These are phyloP conservation scores for Tylopilus balloui DNA, from an alignment of 768 basidiomycete species.

Conservation along the genomic window DNA sequence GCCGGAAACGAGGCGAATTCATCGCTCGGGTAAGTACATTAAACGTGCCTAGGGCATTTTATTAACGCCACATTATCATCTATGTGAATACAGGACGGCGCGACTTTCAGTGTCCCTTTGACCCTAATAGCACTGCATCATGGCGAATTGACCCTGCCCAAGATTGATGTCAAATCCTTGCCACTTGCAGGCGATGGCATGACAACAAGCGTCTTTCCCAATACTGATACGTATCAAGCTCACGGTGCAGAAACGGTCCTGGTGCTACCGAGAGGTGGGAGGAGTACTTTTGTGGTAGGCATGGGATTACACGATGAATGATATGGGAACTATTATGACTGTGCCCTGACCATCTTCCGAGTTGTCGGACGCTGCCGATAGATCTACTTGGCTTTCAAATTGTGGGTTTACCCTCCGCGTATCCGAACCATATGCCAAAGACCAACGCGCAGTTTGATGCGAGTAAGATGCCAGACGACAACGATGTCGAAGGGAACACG, in stretches of 20 bases:
- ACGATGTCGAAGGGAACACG: constrained; percentile 70
- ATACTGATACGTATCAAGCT: constrained; percentile 74
- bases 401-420: constrained; percentile 35
- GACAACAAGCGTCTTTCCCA: constrained; percentile 57
- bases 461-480: constrained; percentile 58
- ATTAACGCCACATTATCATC: not conserved
- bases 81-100: constrained; percentile 48
- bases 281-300: constrained; percentile 74
- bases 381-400: constrained; percentile 1
- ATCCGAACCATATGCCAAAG: constrained; percentile 51
- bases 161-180: constrained; percentile 59
- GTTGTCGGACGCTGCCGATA: not conserved
- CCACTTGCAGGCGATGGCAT: constrained; percentile 50
- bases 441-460: constrained; percentile 49
- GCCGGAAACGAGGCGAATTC: constrained; percentile 83
- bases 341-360: not conserved
- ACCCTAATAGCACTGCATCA: constrained; percentile 86
- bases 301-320: constrained; percentile 48
- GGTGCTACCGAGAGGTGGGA: constrained; percentile 77
- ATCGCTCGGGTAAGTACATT: constrained; percentile 53
- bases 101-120: constrained; percentile 54
- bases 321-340: not conserved
- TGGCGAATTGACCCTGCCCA: constrained; percentile 75
- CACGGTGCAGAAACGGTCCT: constrained; percentile 80
- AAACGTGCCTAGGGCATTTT: not conserved